Percentiles rank a stretch among this genome's conserved stretches.
These are phyloP conservation scores for Escallonia rubra DNA, from an alignment of 129 eudicot genomes.

Conservation along the genomic window DNA sequence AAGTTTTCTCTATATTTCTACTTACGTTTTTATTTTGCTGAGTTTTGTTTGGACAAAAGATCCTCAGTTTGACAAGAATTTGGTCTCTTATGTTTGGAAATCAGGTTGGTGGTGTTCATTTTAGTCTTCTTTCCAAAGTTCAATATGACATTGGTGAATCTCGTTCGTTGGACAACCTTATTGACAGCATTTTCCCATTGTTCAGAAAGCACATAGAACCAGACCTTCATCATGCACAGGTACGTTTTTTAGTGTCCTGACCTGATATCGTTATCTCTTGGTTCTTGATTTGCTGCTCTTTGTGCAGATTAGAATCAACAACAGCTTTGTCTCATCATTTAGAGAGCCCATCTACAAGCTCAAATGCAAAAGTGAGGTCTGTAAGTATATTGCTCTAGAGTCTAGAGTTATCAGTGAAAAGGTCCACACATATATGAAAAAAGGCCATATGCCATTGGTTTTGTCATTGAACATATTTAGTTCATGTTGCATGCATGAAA, in stretches of 20 bases:
- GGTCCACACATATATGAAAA: background rate
- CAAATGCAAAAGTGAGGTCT: conserved; percentile 94
- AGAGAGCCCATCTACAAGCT: conserved; percentile 98
- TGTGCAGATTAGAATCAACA: conserved; percentile 92
- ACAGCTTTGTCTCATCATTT: conserved; percentile 94
- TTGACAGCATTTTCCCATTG: conserved; percentile 97
- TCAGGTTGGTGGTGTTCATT: conserved; percentile 99
- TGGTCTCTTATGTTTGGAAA: conserved; percentile 3
- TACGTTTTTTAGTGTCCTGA: conserved; percentile 25
- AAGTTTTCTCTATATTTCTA: background rate
- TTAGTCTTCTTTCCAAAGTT: conserved; percentile 98
- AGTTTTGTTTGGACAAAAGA: no score
- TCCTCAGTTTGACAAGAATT: background rate
- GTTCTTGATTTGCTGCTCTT: conserved; percentile 27
- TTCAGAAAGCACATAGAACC: conserved; percentile 98
- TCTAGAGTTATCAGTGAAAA: background rate
- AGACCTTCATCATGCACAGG: conserved; percentile 99
- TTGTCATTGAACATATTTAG: background rate
- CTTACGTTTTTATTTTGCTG: background rate
- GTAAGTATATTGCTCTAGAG: conserved; percentile 13
- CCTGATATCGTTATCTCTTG: conserved; percentile 16
- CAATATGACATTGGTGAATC: conserved; percentile 95
- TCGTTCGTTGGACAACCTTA: conserved; percentile 81
- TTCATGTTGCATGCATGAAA: background rate
- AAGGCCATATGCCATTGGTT: no score